Percentiles rank a stretch among this genome's conserved stretches.
These are phyloP conservation scores for Xylaria curta DNA, from an alignment of 495 filamentous ascomycete genomes.

Conservation along the genomic window DNA sequence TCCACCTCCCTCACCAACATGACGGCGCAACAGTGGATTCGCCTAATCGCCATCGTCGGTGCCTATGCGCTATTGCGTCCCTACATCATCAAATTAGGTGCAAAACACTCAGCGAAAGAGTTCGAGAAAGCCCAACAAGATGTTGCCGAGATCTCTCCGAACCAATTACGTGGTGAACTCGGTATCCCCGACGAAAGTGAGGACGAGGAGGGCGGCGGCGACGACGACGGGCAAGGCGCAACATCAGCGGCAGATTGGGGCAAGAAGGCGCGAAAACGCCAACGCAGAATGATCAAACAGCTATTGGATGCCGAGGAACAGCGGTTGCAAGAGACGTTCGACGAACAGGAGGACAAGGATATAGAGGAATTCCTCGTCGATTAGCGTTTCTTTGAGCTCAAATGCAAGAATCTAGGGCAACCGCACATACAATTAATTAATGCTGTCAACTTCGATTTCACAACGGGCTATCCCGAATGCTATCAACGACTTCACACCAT, in stretches of 20 bases:
- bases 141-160: slow-evolving; percentile 51
- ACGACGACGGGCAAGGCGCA: slow-evolving; percentile 58
- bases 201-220: slow-evolving; percentile 59
- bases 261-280: slow-evolving; percentile 66
- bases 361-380: slow-evolving; percentile 71
- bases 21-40: slow-evolving; percentile 63
- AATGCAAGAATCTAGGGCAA: slow-evolving; percentile 11
- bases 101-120: slow-evolving; percentile 50
- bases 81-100: slow-evolving; percentile 61
- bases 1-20: slow-evolving; percentile 60
- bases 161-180: slow-evolving; percentile 58
- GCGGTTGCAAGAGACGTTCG: slow-evolving; percentile 49
- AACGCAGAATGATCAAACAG: slow-evolving; percentile 65
- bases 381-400: neutral
- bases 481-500: slow-evolving; percentile 2
- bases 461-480: slow-evolving; percentile 11
- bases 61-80: slow-evolving; percentile 71
- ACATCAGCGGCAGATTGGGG: slow-evolving; percentile 58
- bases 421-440: slow-evolving; percentile 20
- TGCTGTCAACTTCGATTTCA: neutral
- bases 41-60: slow-evolving; percentile 65
- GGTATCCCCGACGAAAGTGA: slow-evolving; percentile 60
- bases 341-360: slow-evolving; percentile 69
- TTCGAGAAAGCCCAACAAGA: slow-evolving; percentile 52
- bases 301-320: slow-evolving; percentile 59